phyloP scores from a whole-genome alignment of 352 stramenopile genomes.

The Pythium myriotylum region DNA sequence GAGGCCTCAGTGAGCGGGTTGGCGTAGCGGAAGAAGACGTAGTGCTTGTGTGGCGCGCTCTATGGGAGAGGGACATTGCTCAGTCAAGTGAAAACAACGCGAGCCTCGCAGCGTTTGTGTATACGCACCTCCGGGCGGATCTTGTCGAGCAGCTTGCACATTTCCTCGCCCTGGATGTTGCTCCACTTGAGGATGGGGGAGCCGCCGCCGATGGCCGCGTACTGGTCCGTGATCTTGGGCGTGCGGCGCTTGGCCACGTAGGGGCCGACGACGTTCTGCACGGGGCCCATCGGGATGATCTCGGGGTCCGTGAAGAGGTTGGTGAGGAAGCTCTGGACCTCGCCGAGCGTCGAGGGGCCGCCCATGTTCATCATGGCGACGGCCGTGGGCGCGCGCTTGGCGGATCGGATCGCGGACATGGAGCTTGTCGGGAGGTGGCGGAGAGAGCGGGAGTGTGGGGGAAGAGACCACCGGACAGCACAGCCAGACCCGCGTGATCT shows the following conservation, averaged over 20 bases:
- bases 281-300: constrained; percentile 96
- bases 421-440: constrained; percentile 8
- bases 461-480: constrained; percentile 13
- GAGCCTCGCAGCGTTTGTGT: too few relatives aligned
- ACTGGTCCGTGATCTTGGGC: constrained; percentile 95
- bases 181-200: constrained; percentile 98
- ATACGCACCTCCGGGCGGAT: constrained; percentile 72
- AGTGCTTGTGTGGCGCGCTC: constrained; percentile 92
- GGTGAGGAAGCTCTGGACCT: constrained; percentile 97
- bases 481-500: background rate
- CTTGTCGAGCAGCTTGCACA: constrained; percentile 90
- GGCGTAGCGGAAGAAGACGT: constrained; percentile 99
- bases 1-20: constrained; percentile 97
- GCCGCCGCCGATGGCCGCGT: constrained; percentile 96
- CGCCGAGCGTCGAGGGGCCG: constrained; percentile 92
- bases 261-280: constrained; percentile 85
- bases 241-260: constrained; percentile 87
- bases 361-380: constrained; percentile 97
- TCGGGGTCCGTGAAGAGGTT: constrained; percentile 99
- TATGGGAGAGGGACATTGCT: constrained; percentile 14
- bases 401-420: constrained; percentile 37
- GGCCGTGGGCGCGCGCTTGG: constrained; percentile 52
- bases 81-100: too few relatives aligned
- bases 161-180: constrained; percentile 92
- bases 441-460: background rate